A percentile compares a stretch with the other conserved stretches of the same genome.
Conservation (phyloP, 768 basidiomycete species). For the Mycena venus region DNA sequence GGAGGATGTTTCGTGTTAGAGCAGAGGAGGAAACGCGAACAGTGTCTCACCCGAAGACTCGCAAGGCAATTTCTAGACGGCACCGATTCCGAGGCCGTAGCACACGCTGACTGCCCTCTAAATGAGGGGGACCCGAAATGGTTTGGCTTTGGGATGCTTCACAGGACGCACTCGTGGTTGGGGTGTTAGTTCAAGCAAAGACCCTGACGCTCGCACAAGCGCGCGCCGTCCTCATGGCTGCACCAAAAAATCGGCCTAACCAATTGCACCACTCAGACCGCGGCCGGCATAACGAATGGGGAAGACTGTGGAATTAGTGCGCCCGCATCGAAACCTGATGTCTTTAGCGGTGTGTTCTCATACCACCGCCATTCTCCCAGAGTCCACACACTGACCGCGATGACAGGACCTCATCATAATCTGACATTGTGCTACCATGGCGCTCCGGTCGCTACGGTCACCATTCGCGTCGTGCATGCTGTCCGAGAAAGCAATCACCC, state of each 20-base stretch:
- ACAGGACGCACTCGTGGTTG: background rate
- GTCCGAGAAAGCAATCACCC: background rate
- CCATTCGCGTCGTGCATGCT: background rate
- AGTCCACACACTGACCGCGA: too few species aligned
- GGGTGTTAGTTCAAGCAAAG: background rate
- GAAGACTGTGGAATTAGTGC: conserved; percentile 7
- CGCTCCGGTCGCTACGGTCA: background rate
- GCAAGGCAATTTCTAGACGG: too few species aligned
- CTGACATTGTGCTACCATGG: background rate
- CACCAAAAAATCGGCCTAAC: background rate
- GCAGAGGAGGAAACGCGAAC: too few species aligned
- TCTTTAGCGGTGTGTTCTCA: conserved; percentile 5
- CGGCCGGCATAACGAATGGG: conserved; percentile 2
- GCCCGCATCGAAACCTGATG: background rate
- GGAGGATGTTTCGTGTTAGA: too few species aligned
- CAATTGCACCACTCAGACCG: background rate
- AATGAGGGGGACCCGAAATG: too few species aligned
- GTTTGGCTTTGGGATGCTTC: too few species aligned
- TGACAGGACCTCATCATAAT: too few species aligned
- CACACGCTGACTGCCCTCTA: too few species aligned
- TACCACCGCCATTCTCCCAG: conserved; percentile 6
- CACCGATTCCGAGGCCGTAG: too few species aligned
- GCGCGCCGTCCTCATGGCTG: background rate
- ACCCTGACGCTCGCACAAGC: background rate
- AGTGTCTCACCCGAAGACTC: too few species aligned